Percentiles rank a stretch among this genome's conserved stretches.
phyloP scores from a whole-genome alignment of 129 eudicot species.

The Pseudognaphalium luteoalbum region DNA sequence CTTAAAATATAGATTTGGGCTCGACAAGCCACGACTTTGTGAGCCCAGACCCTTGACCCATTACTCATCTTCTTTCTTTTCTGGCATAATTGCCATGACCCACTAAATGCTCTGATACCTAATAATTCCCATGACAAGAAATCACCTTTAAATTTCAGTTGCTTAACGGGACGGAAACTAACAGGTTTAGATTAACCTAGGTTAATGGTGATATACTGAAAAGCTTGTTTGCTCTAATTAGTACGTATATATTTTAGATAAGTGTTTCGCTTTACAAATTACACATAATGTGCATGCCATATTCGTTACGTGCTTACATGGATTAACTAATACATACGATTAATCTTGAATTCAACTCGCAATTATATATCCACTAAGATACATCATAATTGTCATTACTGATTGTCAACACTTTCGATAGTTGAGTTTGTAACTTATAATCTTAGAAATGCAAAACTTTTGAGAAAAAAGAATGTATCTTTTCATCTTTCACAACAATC shows the following conservation, averaged over 20 bases:
- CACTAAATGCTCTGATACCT: neutral
- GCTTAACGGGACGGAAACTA: neutral
- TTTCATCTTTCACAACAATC: no score
- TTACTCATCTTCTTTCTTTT: neutral
- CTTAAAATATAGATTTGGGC: neutral
- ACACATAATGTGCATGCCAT: neutral
- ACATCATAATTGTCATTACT: no score
- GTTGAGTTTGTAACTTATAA: no score
- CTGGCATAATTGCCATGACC: neutral
- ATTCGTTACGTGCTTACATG: neutral
- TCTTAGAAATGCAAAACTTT: no score
- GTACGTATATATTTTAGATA: neutral
- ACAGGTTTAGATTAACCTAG: neutral
- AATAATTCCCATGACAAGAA: neutral
- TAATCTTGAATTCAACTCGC: no score
- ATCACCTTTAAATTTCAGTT: conserved; percentile 2
- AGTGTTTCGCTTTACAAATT: neutral
- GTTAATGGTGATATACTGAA: neutral
- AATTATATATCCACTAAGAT: no score
- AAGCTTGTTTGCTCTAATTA: neutral
- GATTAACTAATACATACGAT: neutral
- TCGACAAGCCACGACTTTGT: neutral
- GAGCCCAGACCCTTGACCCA: neutral
- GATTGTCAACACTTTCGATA: no score
- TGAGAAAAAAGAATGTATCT: no score